Base-by-base conservation (phyloP, 2,329 filamentous ascomycete species). In the Massarina eburnea region DNA sequence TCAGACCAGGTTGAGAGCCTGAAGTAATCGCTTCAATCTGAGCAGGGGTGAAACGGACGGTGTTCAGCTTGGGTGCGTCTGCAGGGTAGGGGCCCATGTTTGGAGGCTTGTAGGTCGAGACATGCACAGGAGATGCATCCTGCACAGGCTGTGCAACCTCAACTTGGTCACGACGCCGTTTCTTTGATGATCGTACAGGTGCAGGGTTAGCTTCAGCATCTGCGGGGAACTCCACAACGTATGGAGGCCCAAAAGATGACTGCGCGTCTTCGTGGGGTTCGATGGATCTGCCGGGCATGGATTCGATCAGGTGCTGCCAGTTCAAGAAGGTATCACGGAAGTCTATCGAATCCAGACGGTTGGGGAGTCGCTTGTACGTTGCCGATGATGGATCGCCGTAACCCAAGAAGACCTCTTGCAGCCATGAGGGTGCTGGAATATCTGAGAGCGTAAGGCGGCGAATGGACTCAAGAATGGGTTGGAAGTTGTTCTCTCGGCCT, bases 361-460 rank as follows among this genome's bases (percentile, higher is more conserved):
- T 94, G 1, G 88, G 74, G 14, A 99, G 74, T 40, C 90, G 85
- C 52, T 88, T 90, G 73, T 95, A 96, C 18, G 84, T 88, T 26
- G 94, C 94, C 47, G 88, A 86, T 22, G 89, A 82, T 46, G 94
- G 92, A 69, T 99, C 91, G 37, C 94, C 94, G 67, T 95, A 97
- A 3, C 94, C 94, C n/a, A 99, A 76, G 69, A 97, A 99, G 8
- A 97, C 92, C 57, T 97, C 94, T 61, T 96, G 90, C 34, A 99
- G 78, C 94, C 94, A 99, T 2, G 85, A 82, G 12, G 94, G 91
- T 43, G 97, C 78, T 6, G 89, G 88, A 17, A 92, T 85, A 58
- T 95, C 89, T 1, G 91, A 91, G 26, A 95, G 77, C 2, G 90
- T 87, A 22, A 99, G 80, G 53, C 83, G 88, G 62, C 87, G 89